Evolutionary conservation across 1,284 basidiomycete species (phyloP), one percentile per base, ranked within the genome.

Genomic region (Leccinum variabile): DNA sequence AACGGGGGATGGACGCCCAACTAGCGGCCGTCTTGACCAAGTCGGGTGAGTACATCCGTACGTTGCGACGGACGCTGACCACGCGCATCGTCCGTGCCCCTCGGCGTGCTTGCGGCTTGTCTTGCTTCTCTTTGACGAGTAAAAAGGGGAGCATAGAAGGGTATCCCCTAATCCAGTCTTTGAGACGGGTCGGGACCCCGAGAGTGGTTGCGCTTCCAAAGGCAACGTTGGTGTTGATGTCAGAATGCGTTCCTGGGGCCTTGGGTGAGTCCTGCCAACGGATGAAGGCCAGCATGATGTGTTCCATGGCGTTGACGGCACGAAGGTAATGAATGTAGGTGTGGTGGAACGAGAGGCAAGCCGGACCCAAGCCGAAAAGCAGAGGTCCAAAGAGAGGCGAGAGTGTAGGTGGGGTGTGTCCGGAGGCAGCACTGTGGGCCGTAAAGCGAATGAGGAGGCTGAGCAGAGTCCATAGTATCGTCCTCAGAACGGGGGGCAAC

Each of bases 351-450:
- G 89, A 81, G 59, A 83, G 82, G 55, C 75, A 80, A 54, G 85
- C 82, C 18, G 81, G 79, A 13, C 84, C 88, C 60, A 94, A 82
- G 46, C 92, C 92, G 68, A 97, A 96, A 49, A 97, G 76, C 28
- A 92, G 81, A 5, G 90, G 92, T 0, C 90, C 91, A 75, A 96
- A 96, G n/a, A 94, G 83, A n/a, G 92, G 87, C 0, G 92, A 90
- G 39, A 95, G 81, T 2, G 90, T 87, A 32, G 91, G 89, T 1
- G 92, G 92, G 0, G 92, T 94, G 66, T 94, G 89, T 7, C 92
- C 92, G 10, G 92, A 94, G 13, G 80, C 84, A 16, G 85, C 84
- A 66, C 90, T 90, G 72, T 96, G 87, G 0, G 94, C 90, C 0
- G 90, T 86, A 61, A 97, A 85, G 18, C 91, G 87, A 2, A 88